Percentiles rank a stretch among this genome's conserved stretches.
These are phyloP conservation scores for Tubosaeta brunneosetosa DNA, from an alignment of 768 basidiomycete genomes.

Conservation along the genomic window DNA sequence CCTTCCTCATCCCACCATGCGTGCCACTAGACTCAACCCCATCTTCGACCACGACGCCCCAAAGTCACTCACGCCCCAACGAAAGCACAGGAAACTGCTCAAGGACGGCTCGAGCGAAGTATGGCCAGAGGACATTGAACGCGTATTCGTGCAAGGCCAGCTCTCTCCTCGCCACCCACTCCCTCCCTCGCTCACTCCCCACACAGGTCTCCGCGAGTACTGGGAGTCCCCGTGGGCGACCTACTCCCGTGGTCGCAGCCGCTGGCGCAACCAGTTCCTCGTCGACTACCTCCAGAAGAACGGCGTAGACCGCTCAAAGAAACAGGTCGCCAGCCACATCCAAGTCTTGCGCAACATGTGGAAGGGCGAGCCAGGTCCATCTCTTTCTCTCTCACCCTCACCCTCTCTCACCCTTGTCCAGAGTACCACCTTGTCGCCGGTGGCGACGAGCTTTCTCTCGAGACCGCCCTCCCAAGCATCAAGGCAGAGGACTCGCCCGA, in stretches of 20 bases:
- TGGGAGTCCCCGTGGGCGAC: constrained; percentile 80
- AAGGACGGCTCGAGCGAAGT: constrained; percentile 77
- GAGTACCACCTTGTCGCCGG: constrained; percentile 79
- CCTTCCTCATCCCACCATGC: constrained; percentile 18
- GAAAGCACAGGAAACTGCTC: constrained; percentile 80
- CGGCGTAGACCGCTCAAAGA: constrained; percentile 72
- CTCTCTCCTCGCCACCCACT: not conserved
- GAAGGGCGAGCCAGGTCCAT: constrained; percentile 72
- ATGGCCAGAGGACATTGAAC: constrained; percentile 77
- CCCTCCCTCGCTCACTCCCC: constrained; percentile 3
- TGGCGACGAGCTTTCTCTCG: constrained; percentile 65
- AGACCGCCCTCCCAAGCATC: constrained; percentile 40
- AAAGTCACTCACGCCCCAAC: constrained; percentile 54
- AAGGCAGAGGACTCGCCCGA: constrained; percentile 56
- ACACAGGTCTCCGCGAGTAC: constrained; percentile 69
- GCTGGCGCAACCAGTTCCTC: constrained; percentile 83
- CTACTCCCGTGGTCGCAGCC: constrained; percentile 71
- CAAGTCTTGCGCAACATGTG: constrained; percentile 85
- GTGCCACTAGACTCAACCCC: constrained; percentile 19
- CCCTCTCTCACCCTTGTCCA: constrained; percentile 24
- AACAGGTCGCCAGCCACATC: constrained; percentile 87
- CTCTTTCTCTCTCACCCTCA: not conserved
- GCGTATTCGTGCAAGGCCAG: constrained; percentile 70
- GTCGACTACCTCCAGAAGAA: constrained; percentile 72
- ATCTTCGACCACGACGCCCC: constrained; percentile 18